Base-by-base conservation (phyloP, 331 rosid species). In the Pyrus hybrid region DNA sequence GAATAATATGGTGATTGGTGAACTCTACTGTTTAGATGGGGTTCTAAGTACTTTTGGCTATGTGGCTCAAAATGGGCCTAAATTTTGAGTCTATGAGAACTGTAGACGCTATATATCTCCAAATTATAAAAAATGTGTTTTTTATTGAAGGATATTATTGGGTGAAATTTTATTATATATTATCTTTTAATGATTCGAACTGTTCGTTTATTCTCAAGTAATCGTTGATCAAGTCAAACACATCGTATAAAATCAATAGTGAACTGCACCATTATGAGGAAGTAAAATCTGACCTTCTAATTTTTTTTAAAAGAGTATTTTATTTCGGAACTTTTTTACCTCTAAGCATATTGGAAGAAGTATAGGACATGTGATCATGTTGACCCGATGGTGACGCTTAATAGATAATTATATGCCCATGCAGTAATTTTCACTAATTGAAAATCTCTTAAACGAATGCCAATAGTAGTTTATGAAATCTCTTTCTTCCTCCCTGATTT, bases 321-420 rank as follows among this genome's bases (percentile, higher is more conserved):
- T 35, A 25, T n/a, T 66, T 68, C 71, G 7, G 21, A 43, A 68
- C 49, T 37, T 68, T 43, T 72, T 6, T 10, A 23, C 72, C n/a
- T 63, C 13, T 69, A 57, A 45, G 63, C 22, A 67, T 58, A 18
- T 5, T 26, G 11, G 71, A 60, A n/a, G 68, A 60, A 58, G 61
- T 61, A 28, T 20, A 28, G 81, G 76, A 77, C 76, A 70, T 70
- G 76, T 63, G 7, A 26, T 63, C 30, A 4, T 67, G 70, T 77
- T 28, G 54, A 61, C 61, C 53, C 76, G 65, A 77, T 47, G 70
- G 30, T 60, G 22, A 30, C 22, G 28, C 18, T 56, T 64, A 62
- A 68, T 18, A 51, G 21, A 51, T 51, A 17, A 51, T 7, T 18
- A 51, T 51, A 18, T 51, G 22, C 21, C 18, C 21, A 16, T 16